A percentile compares a stretch with the other conserved stretches of the same genome.
These are phyloP conservation scores for Sarocladiaceae sp. DNA, from an alignment of 2,329 filamentous ascomycete species.

Conservation along the genomic window DNA sequence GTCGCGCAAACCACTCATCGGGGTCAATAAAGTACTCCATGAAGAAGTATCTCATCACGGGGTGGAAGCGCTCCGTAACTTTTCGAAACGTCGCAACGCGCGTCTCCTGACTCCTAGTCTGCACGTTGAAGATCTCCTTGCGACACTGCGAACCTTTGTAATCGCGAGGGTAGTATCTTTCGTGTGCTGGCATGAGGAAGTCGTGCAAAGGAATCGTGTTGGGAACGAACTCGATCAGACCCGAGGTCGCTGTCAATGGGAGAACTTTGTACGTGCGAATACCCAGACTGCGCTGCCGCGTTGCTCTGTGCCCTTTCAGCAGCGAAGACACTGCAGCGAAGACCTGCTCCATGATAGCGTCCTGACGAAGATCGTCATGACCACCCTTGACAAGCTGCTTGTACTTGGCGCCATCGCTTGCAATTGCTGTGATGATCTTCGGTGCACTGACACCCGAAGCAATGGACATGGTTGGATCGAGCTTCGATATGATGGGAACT, in stretches of 20 bases:
- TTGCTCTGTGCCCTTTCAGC: conserved; percentile 76
- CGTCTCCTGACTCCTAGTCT: conserved; percentile 61
- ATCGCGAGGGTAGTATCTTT: conserved; percentile 78
- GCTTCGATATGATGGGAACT: conserved; percentile 66
- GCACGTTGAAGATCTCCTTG: conserved; percentile 69
- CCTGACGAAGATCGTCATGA: conserved; percentile 91
- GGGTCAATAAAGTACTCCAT: conserved; percentile 91
- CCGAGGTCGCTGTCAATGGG: conserved; percentile 75
- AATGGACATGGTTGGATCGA: conserved; percentile 73
- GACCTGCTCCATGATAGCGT: conserved; percentile 98
- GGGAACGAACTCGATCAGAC: conserved; percentile 94
- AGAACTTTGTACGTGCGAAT: conserved; percentile 97
- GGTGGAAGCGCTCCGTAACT: conserved; percentile 76
- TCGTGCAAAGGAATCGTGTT: conserved; percentile 90
- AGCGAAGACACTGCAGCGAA: conserved; percentile 93
- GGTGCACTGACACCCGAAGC: conserved; percentile 87
- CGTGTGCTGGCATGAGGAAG: conserved; percentile 85
- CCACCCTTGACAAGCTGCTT: conserved; percentile 94
- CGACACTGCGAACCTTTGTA: conserved; percentile 70
- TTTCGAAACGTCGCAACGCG: conserved; percentile 71
- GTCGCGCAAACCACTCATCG: conserved; percentile 89
- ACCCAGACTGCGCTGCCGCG: conserved; percentile 78
- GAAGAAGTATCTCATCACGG: conserved; percentile 95
- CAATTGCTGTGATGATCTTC: conserved; percentile 82
- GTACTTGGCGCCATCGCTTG: conserved; percentile 70